These are phyloP conservation scores for Didymella pomorum DNA, from an alignment of 2,329 filamentous ascomycete species.

Conservation along the genomic window DNA sequence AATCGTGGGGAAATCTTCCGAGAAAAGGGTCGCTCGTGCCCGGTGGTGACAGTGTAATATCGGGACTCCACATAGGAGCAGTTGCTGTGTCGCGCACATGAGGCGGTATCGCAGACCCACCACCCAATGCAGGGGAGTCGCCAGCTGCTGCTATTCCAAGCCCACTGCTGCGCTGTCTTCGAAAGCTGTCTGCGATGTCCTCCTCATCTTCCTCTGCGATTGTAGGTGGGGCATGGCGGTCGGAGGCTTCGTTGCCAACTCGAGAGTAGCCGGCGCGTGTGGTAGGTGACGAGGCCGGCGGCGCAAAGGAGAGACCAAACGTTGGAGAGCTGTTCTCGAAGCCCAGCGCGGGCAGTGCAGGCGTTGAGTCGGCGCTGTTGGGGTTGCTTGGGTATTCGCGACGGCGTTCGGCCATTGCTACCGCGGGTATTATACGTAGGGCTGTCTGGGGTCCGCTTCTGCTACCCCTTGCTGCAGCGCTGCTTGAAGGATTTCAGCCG, in stretches of 20 bases:
- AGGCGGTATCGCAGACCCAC: slow-evolving; percentile 9
- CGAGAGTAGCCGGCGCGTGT: slow-evolving; percentile 49
- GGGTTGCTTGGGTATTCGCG: slow-evolving; percentile 39
- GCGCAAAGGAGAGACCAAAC: slow-evolving; percentile 32
- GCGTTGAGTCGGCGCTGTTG: slow-evolving; percentile 37
- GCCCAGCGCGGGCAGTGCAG: slow-evolving; percentile 39
- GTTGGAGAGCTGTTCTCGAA: slow-evolving; percentile 36
- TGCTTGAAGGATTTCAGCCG: slow-evolving; percentile 16
- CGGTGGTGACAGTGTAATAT: slow-evolving; percentile 34
- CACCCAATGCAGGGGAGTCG: slow-evolving; percentile 8
- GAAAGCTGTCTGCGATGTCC: slow-evolving; percentile 37
- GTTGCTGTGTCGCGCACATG: slow-evolving; percentile 5
- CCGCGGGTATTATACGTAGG: slow-evolving; percentile 12
- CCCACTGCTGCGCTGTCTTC: slow-evolving; percentile 34
- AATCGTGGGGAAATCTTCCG: slow-evolving; percentile 37
- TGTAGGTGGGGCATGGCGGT: slow-evolving; percentile 38
- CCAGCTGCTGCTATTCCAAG: slow-evolving; percentile 46
- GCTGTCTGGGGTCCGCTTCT: slow-evolving; percentile 13
- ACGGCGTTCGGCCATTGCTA: slow-evolving; percentile 43
- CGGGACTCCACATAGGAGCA: slow-evolving; percentile 21
- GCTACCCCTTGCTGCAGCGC: slow-evolving; percentile 16
- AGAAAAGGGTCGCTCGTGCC: slow-evolving; percentile 41
- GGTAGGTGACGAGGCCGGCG: slow-evolving; percentile 33
- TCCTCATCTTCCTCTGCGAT: slow-evolving; percentile 46
- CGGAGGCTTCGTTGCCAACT: slow-evolving; percentile 47